Base-by-base conservation (phyloP, 345 rosid genomes). In the Ceriops zippeliana region DNA sequence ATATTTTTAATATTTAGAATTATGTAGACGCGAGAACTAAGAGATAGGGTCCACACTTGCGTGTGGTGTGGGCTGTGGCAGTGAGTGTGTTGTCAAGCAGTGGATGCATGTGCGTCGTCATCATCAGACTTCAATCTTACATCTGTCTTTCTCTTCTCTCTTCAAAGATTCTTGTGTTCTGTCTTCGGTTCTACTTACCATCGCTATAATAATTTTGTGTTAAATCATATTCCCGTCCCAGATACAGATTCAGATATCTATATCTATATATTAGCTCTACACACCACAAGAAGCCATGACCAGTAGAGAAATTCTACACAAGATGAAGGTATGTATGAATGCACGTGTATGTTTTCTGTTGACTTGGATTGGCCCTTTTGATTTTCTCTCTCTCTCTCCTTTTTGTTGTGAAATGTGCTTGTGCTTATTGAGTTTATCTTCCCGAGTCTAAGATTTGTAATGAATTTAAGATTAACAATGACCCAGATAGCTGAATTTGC, bases 251-350 rank as follows among this genome's bases (percentile, higher is more conserved):
- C 46, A 38, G 46, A 11, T 2, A 38, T 38, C 3, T 10, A 9
- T 38, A 38, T 10, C 46, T 46, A n/a, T 56, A 52, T 52, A 52
- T 26, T 54, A 17, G 27, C 19, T 5, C 46, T 37, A n/a, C 31
- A 17, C 30, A 5, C 2, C 59, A 11, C 17, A 38, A 58, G 20
- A 52, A 62, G 51, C 84, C 76, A 90, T 93, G 98, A 28, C 73
- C 38, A 90, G 96, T 65, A 93, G 21, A 72, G 91, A 93, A 61
- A 83, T 89, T 78, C 76, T 91, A 51, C 75, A 80, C 73, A 91
- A 86, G 82, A 83, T 91, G 96, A 93, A 93, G 88, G 95, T 89
- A 69, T 32, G 37, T 5, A 4, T 3, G 20, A 52, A 7, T 7
- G 28, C 32, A 1, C 2, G n/a, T 73, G 68, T 32, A 32, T 57